Evolutionary conservation across 345 rosid species (phyloP).

Genomic region (Eucalyptus coolabah): DNA sequence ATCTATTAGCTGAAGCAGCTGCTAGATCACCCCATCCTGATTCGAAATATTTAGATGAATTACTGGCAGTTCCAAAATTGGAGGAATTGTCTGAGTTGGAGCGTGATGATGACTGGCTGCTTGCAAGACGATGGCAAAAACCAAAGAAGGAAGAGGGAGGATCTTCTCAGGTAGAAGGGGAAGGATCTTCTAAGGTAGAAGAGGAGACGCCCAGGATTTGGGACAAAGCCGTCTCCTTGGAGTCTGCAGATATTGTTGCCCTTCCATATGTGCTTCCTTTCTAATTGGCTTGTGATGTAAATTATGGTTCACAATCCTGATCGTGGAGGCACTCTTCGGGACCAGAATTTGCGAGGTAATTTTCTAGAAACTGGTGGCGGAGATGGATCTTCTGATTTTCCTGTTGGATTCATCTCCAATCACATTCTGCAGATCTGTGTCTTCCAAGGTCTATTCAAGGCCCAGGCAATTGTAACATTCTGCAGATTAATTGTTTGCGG

Average conservation of each 20-base stretch:
- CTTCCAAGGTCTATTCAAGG: background rate
- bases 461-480: background rate
- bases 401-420: background rate
- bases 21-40: conserved; percentile 63
- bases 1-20: conserved; percentile 21
- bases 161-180: conserved; percentile 4
- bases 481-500: background rate
- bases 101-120: conserved; percentile 50
- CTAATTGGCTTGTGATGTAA: conserved; percentile 10
- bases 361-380: background rate
- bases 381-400: background rate
- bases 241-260: conserved; percentile 45
- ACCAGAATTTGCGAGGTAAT: background rate
- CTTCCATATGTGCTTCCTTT: conserved; percentile 79
- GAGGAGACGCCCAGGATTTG: conserved; percentile 33
- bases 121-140: conserved; percentile 1
- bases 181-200: conserved; percentile 5
- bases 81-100: conserved; percentile 31
- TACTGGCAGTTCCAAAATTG: conserved; percentile 44
- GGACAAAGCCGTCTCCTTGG: conserved; percentile 49
- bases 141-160: conserved; percentile 20
- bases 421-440: background rate
- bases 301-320: background rate
- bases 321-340: background rate
- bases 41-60: conserved; percentile 37